Conservation (phyloP, 768 basidiomycete genomes). For the Pluteus cervinus region DNA sequence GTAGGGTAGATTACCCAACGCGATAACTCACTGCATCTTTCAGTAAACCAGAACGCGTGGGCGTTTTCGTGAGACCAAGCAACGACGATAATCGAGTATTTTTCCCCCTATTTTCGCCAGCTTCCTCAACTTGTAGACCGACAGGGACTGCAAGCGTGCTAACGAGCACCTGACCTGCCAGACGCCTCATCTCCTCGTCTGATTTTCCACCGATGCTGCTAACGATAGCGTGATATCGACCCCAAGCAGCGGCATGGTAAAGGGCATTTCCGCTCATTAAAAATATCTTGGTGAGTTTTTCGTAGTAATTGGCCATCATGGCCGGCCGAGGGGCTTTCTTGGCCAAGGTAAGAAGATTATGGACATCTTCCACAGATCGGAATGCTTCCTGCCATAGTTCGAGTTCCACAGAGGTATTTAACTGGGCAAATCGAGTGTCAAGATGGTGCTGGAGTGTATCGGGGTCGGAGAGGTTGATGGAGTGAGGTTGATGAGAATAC, state of each 20-base stretch:
- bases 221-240: constrained; percentile 71
- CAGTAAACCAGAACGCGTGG: constrained; percentile 81
- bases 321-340: constrained; percentile 88
- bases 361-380: constrained; percentile 96
- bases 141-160: constrained; percentile 93
- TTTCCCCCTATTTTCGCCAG: constrained; percentile 51
- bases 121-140: constrained; percentile 44
- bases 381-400: constrained; percentile 99
- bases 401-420: constrained; percentile 94
- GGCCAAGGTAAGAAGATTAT: constrained; percentile 88
- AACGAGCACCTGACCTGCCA: constrained; percentile 89
- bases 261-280: constrained; percentile 91
- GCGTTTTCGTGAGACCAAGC: constrained; percentile 76
- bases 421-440: constrained; percentile 94
- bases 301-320: constrained; percentile 99
- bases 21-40: constrained; percentile 80
- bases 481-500: constrained; percentile 88
- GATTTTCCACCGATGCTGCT: constrained; percentile 67
- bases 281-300: constrained; percentile 96
- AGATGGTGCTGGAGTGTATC: constrained; percentile 94
- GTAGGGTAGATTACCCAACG: not conserved
- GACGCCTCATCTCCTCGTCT: constrained; percentile 70
- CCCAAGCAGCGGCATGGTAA: constrained; percentile 97
- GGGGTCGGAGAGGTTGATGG: constrained; percentile 92
- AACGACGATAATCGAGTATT: constrained; percentile 77